Evolutionary conservation across 371 early-diverging fungal species (phyloP), one percentile per base, ranked within the genome.

Genomic region (Mucor velutinosus): DNA sequence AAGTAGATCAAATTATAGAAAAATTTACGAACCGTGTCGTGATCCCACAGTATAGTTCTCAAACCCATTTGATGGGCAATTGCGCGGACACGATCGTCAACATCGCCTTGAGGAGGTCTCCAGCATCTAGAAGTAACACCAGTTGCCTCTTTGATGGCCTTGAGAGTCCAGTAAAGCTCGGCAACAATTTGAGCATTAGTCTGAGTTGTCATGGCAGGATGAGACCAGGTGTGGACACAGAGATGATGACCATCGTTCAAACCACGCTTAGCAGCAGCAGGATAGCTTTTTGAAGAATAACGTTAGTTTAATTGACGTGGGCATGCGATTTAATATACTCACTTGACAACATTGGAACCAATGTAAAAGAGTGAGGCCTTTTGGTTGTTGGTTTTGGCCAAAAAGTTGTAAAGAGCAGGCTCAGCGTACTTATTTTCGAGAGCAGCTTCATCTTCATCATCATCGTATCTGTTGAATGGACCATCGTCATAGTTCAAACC

Each of bases 141-240:
- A 23, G 78, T 78, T 3, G 81, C 77, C 39, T 83, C 76, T 72
- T 87, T 81, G 69, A 89, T 79, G 43, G 81, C 79, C 30, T 75
- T 74, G 7, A 78, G 70, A 5, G 81, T 76, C 80, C 82, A 82
- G 58, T 86, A 78, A 32, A 88, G 64, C 59, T 90, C 88, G 19
- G 88, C 83, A 61, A 87, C 82, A 23, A 86, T 71, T 55, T 83
- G 74, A 6, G 78, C 81, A 59, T 83, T 84, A 25, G 81, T 75
- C 43, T 76, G 70, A 10, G 84, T 75, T 17, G 88, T 85, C 78
- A 89, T 75, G 10, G 68, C 66, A 32, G 81, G 83, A 66, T 90
- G 90, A 15, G 85, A 80, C 86, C 86, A 87, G 14, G 87, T 86
- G 55, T 87, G 87, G 45, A 76, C 66, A 55, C 83, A 81, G 33